These are phyloP conservation scores for Mycena haematopus DNA, from an alignment of 768 basidiomycete species.

Conservation along the genomic window DNA sequence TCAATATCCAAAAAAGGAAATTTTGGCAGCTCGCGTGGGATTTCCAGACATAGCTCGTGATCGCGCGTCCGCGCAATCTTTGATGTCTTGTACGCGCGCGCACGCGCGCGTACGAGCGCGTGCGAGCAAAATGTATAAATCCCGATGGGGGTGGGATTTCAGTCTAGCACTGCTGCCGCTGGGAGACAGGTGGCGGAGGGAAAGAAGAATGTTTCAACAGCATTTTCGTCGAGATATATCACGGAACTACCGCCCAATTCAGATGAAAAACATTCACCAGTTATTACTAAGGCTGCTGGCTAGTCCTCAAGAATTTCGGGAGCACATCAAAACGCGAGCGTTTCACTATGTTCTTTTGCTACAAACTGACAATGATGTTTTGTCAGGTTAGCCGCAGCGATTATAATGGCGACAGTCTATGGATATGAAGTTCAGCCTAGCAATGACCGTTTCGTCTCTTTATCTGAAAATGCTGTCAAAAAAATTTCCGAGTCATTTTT, in stretches of 20 bases:
- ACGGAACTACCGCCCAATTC: conserved; percentile 30
- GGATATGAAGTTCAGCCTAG: conserved; percentile 36
- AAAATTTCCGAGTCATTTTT: conserved; percentile 25
- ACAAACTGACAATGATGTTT: neutral
- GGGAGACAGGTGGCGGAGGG: conserved; percentile 37
- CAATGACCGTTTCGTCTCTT: conserved; percentile 33
- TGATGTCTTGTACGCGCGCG: too few species aligned
- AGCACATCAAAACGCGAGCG: conserved; percentile 11
- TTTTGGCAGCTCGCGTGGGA: too few species aligned
- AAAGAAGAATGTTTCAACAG: conserved; percentile 39
- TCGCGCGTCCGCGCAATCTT: too few species aligned
- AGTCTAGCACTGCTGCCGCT: conserved; percentile 38
- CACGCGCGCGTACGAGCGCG: too few species aligned
- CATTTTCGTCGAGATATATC: conserved; percentile 34
- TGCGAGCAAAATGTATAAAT: too few species aligned
- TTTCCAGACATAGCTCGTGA: too few species aligned
- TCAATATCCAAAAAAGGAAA: too few species aligned
- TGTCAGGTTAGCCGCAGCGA: conserved; percentile 1
- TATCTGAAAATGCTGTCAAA: conserved; percentile 30
- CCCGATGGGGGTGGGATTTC: conserved; percentile 41
- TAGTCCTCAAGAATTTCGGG: conserved; percentile 26
- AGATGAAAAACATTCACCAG: conserved; percentile 34
- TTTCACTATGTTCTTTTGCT: conserved; percentile 17
- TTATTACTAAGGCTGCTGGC: conserved; percentile 27
- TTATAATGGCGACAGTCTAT: conserved; percentile 29